Base-by-base conservation (phyloP, 2,329 filamentous ascomycete genomes). In the Ceratocystis smalleyi region DNA sequence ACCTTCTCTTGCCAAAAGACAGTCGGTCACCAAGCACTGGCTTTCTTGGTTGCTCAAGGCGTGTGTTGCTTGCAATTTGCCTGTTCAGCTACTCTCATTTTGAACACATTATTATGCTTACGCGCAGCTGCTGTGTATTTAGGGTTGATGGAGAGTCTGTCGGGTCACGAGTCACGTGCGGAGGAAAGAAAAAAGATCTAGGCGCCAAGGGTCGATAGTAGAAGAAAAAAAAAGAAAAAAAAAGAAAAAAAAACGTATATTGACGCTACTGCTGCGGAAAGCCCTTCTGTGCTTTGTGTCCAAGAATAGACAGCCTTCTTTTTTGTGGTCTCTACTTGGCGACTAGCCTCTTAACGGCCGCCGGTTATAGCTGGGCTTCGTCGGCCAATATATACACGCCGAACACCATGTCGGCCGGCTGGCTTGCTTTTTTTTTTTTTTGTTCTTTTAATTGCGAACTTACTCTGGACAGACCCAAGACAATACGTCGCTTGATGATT, bases 291-390 rank as follows among this genome's bases (percentile, higher is more conserved):
- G 24, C 51, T 55, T 3, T 54, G 51, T 3, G 24, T 32, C 12
- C 47, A 51, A 24, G 19, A n/a, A 19, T 51, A 27, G 24, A n/a
- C 47, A 24, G 15, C 47, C 19, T 51, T 24, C 32, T 7, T 57
- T 55, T 57, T 62, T 62, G 5, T 40, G 10, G 35, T 10, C 30
- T 30, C 22, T 43, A 24, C 17, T 15, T 24, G 24, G 59, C 7
- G 15, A 7, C 17, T 55, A 5, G n/a, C 27, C 15, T 24, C 5
- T 32, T 24, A 57, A 32, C 43, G 35, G 27, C 63, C 63, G 63
- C 7, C 59, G 63, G 63, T 65, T 65, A 65, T 65, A 65, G 63
- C 63, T 65, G 59, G 63, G 63, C 59, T 65, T 54, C 59, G 63
- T 49, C 63, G 63, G 43, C 59, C 22, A 59, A 54, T 19, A 35